Conservation (phyloP, 225 moss, liverwort and hornwort species). For the Sphagnum contortum region DNA sequence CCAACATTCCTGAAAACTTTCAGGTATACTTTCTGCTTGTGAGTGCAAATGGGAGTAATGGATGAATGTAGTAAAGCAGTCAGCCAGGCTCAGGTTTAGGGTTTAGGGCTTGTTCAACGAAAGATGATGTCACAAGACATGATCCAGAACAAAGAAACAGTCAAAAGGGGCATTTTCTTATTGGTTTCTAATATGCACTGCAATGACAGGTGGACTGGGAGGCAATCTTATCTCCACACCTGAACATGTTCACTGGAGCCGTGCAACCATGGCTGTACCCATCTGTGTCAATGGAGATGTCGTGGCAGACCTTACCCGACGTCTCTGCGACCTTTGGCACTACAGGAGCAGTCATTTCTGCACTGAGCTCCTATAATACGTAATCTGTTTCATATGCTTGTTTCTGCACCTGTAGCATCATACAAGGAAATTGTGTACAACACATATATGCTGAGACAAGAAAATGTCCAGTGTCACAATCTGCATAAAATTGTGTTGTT, state of each 20-base stretch:
- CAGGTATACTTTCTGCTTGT: conserved; percentile 31
- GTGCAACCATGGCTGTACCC: conserved; percentile 57
- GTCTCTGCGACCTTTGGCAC: conserved; percentile 67
- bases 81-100: neutral
- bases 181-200: no score
- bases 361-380: conserved; percentile 35
- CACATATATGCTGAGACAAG: no score
- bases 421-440: no score
- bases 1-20: conserved; percentile 49
- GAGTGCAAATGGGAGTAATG: neutral
- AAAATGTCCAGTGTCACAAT: no score
- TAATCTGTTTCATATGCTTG: no score
- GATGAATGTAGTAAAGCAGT: neutral
- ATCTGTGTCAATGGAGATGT: conserved; percentile 23
- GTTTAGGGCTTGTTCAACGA: no score
- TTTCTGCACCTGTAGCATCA: no score
- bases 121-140: no score
- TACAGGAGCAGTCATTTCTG: conserved; percentile 53
- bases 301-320: conserved; percentile 56
- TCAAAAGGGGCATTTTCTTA: no score
- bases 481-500: no score
- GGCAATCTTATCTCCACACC: conserved; percentile 53
- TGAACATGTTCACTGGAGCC: conserved; percentile 31
- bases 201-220: conserved; percentile 73
- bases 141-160: no score